phyloP scores from a whole-genome alignment of 495 filamentous ascomycete species.

The Melanomma pulvis-pyrius region DNA sequence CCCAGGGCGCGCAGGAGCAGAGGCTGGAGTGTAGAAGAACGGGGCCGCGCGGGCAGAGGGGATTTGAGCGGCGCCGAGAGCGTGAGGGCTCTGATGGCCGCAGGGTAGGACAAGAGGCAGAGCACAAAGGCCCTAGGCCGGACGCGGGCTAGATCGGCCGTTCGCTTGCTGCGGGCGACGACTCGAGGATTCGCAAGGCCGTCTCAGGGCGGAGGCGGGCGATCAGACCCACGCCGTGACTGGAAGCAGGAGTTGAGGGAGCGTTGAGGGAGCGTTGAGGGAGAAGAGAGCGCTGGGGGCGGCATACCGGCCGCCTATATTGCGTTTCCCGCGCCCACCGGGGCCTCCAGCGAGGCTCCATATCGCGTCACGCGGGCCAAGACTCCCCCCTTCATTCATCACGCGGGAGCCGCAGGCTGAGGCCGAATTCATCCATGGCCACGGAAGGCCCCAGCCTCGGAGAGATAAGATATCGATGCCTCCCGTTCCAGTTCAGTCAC shows the following conservation, averaged over 20 bases:
- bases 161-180: constrained; percentile 8
- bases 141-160: constrained; percentile 10
- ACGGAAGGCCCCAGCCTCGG: not conserved
- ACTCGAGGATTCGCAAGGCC: not conserved
- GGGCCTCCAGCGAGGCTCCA: not conserved
- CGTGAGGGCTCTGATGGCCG: not conserved
- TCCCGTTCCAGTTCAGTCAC: not conserved
- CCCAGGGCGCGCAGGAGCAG: not conserved
- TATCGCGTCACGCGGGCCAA: constrained; percentile 11
- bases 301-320: not conserved
- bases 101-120: constrained; percentile 6
- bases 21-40: too few species aligned
- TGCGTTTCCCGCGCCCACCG: not conserved
- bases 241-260: not conserved
- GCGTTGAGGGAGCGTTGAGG: not conserved
- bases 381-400: not conserved
- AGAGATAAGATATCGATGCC: not conserved
- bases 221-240: not conserved
- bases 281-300: not conserved
- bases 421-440: not conserved
- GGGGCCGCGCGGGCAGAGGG: not conserved
- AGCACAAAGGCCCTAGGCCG: constrained; percentile 8
- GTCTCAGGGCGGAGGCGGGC: not conserved
- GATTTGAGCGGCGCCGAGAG: not conserved
- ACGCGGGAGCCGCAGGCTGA: not conserved